A percentile compares a stretch with the other conserved stretches of the same genome.
phyloP scores from a whole-genome alignment of 495 filamentous ascomycete species.

The Talaromyces thailandensis region DNA sequence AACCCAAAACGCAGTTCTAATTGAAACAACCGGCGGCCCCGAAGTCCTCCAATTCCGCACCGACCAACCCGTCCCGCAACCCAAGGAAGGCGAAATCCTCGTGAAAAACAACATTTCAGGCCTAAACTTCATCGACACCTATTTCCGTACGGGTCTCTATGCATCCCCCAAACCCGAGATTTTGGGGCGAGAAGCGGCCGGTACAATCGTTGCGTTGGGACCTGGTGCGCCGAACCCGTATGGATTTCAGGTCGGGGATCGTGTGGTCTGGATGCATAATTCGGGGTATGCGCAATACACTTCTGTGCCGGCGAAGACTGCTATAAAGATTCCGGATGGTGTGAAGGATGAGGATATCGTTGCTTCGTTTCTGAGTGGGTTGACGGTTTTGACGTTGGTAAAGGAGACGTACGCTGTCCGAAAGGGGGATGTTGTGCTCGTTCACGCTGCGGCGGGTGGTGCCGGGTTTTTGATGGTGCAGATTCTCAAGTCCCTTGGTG shows the following conservation, averaged over 20 bases:
- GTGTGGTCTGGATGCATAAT: conserved; percentile 56
- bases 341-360: conserved; percentile 55
- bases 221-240: conserved; percentile 26
- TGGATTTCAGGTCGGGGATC: conserved; percentile 52
- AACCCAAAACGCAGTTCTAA: conserved; percentile 67
- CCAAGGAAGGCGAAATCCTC: conserved; percentile 63
- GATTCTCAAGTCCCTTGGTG: conserved; percentile 63
- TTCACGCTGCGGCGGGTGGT: conserved; percentile 88
- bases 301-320: conserved; percentile 44
- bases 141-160: conserved; percentile 90
- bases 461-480: conserved; percentile 74
- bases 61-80: conserved; percentile 66
- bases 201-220: conserved; percentile 48
- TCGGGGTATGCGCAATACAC: conserved; percentile 73
- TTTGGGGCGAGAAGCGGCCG: conserved; percentile 76
- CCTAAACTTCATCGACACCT: conserved; percentile 82
- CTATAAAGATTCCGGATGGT: conserved; percentile 54
- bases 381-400: conserved; percentile 78
- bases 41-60: conserved; percentile 71
- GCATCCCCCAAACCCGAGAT: conserved; percentile 64
- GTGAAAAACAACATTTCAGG: conserved; percentile 81
- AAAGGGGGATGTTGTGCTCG: conserved; percentile 72
- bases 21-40: conserved; percentile 67
- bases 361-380: conserved; percentile 67
- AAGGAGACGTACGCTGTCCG: conserved; percentile 69